Evolutionary conservation across 768 basidiomycete genomes (phyloP), one percentile per base, ranked within the genome.

Genomic region (Termitomyces sp.): DNA sequence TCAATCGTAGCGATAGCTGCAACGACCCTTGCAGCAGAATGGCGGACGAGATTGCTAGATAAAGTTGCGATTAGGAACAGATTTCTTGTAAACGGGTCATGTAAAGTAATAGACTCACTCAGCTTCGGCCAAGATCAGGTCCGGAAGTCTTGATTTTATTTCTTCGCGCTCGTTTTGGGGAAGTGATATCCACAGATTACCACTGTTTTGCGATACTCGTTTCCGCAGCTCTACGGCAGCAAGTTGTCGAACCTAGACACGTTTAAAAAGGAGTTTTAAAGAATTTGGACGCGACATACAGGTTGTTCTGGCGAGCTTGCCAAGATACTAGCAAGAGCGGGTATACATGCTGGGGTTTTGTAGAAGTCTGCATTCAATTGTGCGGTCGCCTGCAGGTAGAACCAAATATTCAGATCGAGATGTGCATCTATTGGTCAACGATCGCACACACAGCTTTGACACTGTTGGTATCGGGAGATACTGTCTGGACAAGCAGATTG

Each of bases 171-270:
- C 77, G 38, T 78, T 75, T 68, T 82, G 80, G 36, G 84, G 73
- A 30, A 92, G 80, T 56, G 82, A 76, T 20, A 84, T 76, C 97
- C 97, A 99, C 33, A 95, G 73, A 69, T 81, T 84, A 51, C 88
- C 90, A 63, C 88, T 90, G 65, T 87, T 87, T 69, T 85, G 82
- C 28, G 80, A 71, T 59, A 98, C 84, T 58, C 96, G 90, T 79
- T 99, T 99, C 65, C 96, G 83, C 70, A 98, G 80, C 75, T 99
- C 97, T 56, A 98, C 94, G 8, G 95, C 94, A 49, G 95, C 92
- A 22, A 99, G 82, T 84, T 99, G 97, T 60, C 94, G 91, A 61
- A 98, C 86, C 95, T 99, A 68, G 53, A 48, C 45, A 32, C 38
- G 33, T 49, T 45, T 9, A 51, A 57, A 59, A 16, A 42, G 54